Evolutionary conservation across 1,284 basidiomycete genomes (phyloP).

Genomic region (Inonotus obliquus): DNA sequence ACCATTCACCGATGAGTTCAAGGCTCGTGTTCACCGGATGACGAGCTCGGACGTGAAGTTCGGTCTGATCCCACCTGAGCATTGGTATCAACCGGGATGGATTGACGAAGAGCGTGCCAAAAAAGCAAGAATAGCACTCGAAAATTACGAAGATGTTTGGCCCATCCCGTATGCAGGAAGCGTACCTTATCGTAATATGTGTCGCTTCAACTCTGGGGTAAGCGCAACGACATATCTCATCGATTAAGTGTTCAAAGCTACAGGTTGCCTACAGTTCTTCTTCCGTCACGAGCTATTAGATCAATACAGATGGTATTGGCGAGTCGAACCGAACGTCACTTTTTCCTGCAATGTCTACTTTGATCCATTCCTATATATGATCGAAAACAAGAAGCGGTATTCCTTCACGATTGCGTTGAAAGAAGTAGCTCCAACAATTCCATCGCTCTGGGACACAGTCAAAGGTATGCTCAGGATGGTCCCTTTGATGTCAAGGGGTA

Average conservation of each 20-base stretch:
- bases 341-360: constrained; percentile 70
- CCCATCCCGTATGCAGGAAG: constrained; percentile 14
- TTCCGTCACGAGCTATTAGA: constrained; percentile 44
- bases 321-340: constrained; percentile 69
- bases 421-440: constrained; percentile 72
- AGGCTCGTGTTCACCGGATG: constrained; percentile 24
- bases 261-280: constrained; percentile 37
- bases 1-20: constrained; percentile 43
- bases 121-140: constrained; percentile 35
- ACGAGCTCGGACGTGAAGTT: constrained; percentile 40
- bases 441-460: constrained; percentile 67
- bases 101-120: constrained; percentile 57
- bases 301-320: constrained; percentile 58
- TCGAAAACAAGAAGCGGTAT: constrained; percentile 57
- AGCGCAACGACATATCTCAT: constrained; percentile 19
- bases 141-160: not conserved
- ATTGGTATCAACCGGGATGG: constrained; percentile 56
- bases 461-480: constrained; percentile 31
- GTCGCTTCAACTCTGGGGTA: constrained; percentile 50
- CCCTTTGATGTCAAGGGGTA: not conserved
- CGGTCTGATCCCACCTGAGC: constrained; percentile 46
- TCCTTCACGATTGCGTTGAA: constrained; percentile 71
- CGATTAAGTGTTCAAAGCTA: not conserved
- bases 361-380: constrained; percentile 77
- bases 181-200: constrained; percentile 34